A percentile compares a stretch with the other conserved stretches of the same genome.
Conservation (phyloP, 1,139 yeast species). For the Hyphopichia burtonii region DNA sequence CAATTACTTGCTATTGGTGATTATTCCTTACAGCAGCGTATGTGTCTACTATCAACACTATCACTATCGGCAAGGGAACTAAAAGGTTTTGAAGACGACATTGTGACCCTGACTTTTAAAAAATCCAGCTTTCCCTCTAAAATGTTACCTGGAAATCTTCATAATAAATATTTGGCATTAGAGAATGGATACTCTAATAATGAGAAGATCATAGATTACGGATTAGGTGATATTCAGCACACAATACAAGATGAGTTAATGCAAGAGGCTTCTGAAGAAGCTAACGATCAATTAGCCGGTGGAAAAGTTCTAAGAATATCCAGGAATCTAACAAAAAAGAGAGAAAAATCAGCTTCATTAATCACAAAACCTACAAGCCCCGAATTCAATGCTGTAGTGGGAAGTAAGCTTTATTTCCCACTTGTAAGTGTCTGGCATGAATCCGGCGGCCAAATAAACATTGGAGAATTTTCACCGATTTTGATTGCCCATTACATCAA, state of each 20-base stretch:
- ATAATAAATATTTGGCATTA: constrained; percentile 28
- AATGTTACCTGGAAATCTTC: constrained; percentile 47
- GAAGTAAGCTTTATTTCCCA: constrained; percentile 53
- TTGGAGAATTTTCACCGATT: constrained; percentile 56
- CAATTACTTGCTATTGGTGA: constrained; percentile 56
- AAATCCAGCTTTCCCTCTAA: constrained; percentile 36
- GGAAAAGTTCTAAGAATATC: constrained; percentile 57
- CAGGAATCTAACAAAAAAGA: constrained; percentile 22
- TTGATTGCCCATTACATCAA: constrained; percentile 59
- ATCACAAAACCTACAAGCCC: constrained; percentile 15
- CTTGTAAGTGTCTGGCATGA: constrained; percentile 56
- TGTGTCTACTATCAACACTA: constrained; percentile 52
- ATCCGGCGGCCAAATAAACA: constrained; percentile 37
- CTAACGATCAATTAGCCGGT: constrained; percentile 39
- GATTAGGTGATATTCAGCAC: constrained; percentile 3
- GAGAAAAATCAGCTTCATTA: constrained; percentile 6
- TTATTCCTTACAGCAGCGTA: constrained; percentile 62
- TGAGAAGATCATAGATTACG: constrained; percentile 1
- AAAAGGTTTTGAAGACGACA: constrained; percentile 54
- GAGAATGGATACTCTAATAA: constrained; percentile 8
- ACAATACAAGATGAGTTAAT: constrained; percentile 34
- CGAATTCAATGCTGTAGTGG: constrained; percentile 46
- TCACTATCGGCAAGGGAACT: constrained; percentile 61
- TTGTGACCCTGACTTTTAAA: constrained; percentile 34
- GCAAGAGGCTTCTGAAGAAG: constrained; percentile 37